Base-by-base conservation (phyloP, 768 basidiomycete genomes). In the Cystobasidium ongulense region DNA sequence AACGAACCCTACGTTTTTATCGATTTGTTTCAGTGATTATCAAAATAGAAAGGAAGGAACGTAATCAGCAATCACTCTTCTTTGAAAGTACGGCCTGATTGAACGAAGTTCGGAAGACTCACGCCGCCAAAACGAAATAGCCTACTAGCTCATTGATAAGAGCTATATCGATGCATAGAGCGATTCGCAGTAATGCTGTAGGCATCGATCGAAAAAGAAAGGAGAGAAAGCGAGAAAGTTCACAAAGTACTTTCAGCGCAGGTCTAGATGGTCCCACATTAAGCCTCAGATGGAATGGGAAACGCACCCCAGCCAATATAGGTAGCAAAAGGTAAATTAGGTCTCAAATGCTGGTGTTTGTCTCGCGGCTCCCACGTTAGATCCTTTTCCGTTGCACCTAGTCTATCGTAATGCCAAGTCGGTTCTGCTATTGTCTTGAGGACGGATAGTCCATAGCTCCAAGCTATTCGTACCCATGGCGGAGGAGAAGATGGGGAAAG, bases 141-240 rank as follows among this genome's bases (percentile, higher is more conserved):
- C 57, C 57, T 59, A 59, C 57, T 59, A 59, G 57, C 57, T 59
- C 57, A 13, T 27, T 29, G 33, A 59, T 59, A 13, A 59, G 57
- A 15, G 57, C 57, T 21, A 59, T 59, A 35, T 59, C 57, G 23
- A 59, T 23, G 57, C 57, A 59, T 13, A 59, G 23, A 11, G 57
- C 57, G 11, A 59, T 59, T 10, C 57, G 25, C 11, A 59, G 21
- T 27, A 59, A 21, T 29, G 57, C 57, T 59, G 33, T n/a, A 54
- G n/a, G n/a, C 8, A 54, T 54, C 10, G n/a, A 27, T 27, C 5
- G 57, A 59, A 15, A 27, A 29, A 29, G 2, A 59, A 46, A 13
- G 43, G n/a, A 46, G 43, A 46, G 13, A 13, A 13, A 46, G 13
- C n/a, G 43, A 46, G 43, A 46, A 46, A 13, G n/a, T n/a, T n/a